phyloP scores from a whole-genome alignment of 805 yeast genomes.

The Kuraishia floccosa region DNA sequence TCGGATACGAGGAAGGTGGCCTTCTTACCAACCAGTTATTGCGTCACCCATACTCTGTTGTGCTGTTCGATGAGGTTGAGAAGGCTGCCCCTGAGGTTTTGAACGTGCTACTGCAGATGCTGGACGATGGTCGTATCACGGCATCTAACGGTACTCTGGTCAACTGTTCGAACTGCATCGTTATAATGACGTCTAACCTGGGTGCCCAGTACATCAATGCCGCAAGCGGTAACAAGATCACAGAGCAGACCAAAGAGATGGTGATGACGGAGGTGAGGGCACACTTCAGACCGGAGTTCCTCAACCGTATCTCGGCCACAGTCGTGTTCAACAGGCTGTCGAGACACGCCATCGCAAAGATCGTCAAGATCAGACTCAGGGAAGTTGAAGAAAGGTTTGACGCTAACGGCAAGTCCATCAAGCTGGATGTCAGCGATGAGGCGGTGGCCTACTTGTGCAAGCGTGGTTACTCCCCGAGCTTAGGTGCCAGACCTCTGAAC shows the following conservation, averaged over 20 bases:
- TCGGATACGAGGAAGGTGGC: constrained; percentile 98
- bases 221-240: constrained; percentile 48
- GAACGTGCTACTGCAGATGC: constrained; percentile 80
- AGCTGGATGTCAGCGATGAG: constrained; percentile 57
- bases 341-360: constrained; percentile 83
- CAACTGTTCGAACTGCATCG: constrained; percentile 84
- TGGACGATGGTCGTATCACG: constrained; percentile 95
- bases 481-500: constrained; percentile 96
- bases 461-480: constrained; percentile 82
- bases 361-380: constrained; percentile 71
- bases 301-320: constrained; percentile 90
- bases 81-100: constrained; percentile 98
- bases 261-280: constrained; percentile 78
- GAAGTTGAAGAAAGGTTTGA: constrained; percentile 85
- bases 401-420: constrained; percentile 69
- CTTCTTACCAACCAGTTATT: constrained; percentile 84
- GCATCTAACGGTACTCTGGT: constrained; percentile 90
- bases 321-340: constrained; percentile 90
- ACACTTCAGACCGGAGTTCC: constrained; percentile 95
- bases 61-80: constrained; percentile 94
- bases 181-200: constrained; percentile 94
- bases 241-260: constrained; percentile 54
- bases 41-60: constrained; percentile 91
- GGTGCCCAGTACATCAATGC: constrained; percentile 87
- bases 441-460: constrained; percentile 77